phyloP scores from a whole-genome alignment of 2,329 filamentous ascomycete genomes.

The Alternaria hordeiaustralica region DNA sequence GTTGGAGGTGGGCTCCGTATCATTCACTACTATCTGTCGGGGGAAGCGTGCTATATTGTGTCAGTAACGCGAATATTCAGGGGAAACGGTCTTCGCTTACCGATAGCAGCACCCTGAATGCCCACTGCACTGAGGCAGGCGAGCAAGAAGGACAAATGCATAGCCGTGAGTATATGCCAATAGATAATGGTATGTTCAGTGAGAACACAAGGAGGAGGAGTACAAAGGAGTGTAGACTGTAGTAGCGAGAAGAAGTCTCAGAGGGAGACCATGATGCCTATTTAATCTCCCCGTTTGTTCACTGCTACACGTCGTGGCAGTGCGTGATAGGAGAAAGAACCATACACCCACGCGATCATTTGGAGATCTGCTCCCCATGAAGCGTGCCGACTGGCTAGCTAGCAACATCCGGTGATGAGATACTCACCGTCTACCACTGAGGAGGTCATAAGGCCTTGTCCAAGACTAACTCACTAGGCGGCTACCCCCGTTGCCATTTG shows the following conservation, averaged over 20 bases:
- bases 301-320: conserved; percentile 1
- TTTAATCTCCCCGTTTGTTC: conserved; percentile 10
- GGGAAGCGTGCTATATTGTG: conserved; percentile 13
- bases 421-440: conserved; percentile 10
- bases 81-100: conserved; percentile 9
- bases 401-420: conserved; percentile 20
- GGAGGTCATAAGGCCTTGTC: conserved; percentile 29
- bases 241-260: conserved; percentile 4
- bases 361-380: conserved; percentile 11
- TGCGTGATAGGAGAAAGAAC: conserved; percentile 12
- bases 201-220: background rate
- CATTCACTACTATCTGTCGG: conserved; percentile 1
- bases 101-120: conserved; percentile 27
- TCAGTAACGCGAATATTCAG: conserved; percentile 2
- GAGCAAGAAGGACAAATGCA: conserved; percentile 33
- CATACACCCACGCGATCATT: conserved; percentile 15
- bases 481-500: conserved; percentile 9
- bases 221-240: conserved; percentile 12
- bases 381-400: background rate
- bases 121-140: conserved; percentile 40
- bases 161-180: conserved; percentile 15
- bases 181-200: conserved; percentile 2
- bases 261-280: conserved; percentile 9
- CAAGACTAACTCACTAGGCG: conserved; percentile 6
- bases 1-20: background rate